Base-by-base conservation (phyloP, 2,329 filamentous ascomycete species). In the Leptographium flavum region DNA sequence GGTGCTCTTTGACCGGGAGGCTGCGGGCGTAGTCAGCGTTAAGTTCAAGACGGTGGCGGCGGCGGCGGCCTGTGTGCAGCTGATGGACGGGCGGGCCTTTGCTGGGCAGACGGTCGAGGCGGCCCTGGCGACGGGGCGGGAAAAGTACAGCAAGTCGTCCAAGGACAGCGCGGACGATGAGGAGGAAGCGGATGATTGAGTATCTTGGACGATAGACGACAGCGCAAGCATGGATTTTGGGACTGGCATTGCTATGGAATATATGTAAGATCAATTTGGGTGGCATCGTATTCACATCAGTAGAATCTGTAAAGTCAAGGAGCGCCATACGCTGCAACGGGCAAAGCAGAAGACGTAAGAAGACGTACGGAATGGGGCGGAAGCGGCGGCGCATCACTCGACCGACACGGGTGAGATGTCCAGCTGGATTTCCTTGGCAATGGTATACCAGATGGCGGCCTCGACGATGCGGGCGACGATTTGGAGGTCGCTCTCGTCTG, bases 1-100 rank as follows among this genome's bases (percentile, higher is more conserved):
- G 35, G 80, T 92, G 3, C 68, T 98, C 15, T 98, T 83, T 60
- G 92, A 98, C 60, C 71, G 81, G 51, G 93, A 98, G 62, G 66
- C 75, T 4, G 83, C 87, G 1, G 92, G 92, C 17, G 74, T 96
- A 32, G 83, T 88, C 9, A 88, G 80, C 45, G 83, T 98, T 50
- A 80, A 83, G 55, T 98, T 94, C 65, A 68, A 71, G 45, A 78
- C 83, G 33, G 67, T 74, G 4, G 76, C 83, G 47, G 74, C 81
- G 2, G 90, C 88, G 3, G 68, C 68, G 47, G 77, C 74, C 9
- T 94, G 87, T 58, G 76, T 90, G 35, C 59, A 76, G 55, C 59
- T 79, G 39, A 88, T 94, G 81, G 69, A 87, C 54, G 87, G 87
- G 1, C 74, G 87, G n/a, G 76, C 69, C 49, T 94, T 93, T 58